Base-by-base conservation (phyloP, 2,329 filamentous ascomycete genomes). In the Hypoxylon sp. region DNA sequence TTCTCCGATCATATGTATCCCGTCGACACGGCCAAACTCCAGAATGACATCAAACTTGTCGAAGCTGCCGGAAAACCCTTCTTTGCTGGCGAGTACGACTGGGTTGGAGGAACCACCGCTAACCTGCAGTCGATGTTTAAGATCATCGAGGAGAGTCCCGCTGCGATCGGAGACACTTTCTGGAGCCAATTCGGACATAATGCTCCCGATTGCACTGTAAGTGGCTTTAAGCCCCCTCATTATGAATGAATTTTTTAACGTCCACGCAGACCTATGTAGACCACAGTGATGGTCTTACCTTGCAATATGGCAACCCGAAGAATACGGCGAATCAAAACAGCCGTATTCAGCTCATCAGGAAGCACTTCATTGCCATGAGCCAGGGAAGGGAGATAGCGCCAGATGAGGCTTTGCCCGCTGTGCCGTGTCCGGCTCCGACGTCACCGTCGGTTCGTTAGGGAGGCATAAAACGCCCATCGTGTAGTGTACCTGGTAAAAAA, bases 1-100 rank as follows among this genome's bases (percentile, higher is more conserved):
- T 83, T 79, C 71, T 82, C 79, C 12, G 77, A 85, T 70, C 83
- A 84, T 68, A 84, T 79, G 72, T 84, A 84, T 65, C 81, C 82
- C 0, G 70, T 80, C 51, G 76, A 81, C 63, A 74, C 76, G n/a
- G 70, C 71, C 27, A 80, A 80, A 67, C 72, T 85, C 32, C 70
- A 76, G 52, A 61, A 67, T 1, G 82, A 80, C 50, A 79, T 83
- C 39, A 74, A 70, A 4, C 68, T 73, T 4, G 81, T 81, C 12
- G 77, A 77, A 59, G 61, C 66, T 5, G 77, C 70, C 2, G 67
- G 76, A 54, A 79, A 79, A 61, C 77, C 80, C 12, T 84, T 83
- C 67, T 78, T 82, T 37, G 80, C 78, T 1, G 83, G 82, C 11
- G 82, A 84, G 66, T 84, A 83, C 62, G 81, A 78, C 65, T 84